These are phyloP conservation scores for Purshia tridentata DNA, from an alignment of 306 rosid species.

Conservation along the genomic window DNA sequence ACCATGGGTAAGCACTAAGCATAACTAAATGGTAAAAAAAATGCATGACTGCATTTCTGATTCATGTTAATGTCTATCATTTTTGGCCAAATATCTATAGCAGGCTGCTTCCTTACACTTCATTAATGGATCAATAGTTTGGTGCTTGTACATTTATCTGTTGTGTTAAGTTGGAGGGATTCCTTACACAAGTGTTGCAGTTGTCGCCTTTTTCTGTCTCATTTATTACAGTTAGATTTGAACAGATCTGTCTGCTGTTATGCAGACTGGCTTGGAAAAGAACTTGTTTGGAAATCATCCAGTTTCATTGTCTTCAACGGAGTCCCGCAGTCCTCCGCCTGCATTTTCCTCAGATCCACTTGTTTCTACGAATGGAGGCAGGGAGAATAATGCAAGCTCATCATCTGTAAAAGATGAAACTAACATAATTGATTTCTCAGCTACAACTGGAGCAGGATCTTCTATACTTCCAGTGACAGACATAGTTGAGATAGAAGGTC, in stretches of 20 bases:
- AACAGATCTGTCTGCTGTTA: constrained; percentile 26
- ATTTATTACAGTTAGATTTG: constrained; percentile 5
- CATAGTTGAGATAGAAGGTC: constrained; percentile 74
- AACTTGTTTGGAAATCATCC: constrained; percentile 92
- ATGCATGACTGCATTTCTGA: not conserved
- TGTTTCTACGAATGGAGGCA: constrained; percentile 32
- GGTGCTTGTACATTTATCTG: not conserved
- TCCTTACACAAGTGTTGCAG: constrained; percentile 5
- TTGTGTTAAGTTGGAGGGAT: not conserved
- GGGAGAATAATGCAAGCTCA: constrained; percentile 49
- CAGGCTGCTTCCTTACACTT: not conserved
- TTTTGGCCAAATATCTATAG: not conserved
- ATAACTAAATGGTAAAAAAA: not conserved
- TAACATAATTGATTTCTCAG: constrained; percentile 31
- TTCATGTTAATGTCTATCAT: not conserved
- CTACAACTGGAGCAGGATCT: constrained; percentile 54
- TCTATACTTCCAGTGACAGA: constrained; percentile 56
- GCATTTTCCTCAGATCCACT: constrained; percentile 90
- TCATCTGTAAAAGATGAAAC: constrained; percentile 31
- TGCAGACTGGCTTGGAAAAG: constrained; percentile 96
- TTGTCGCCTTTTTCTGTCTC: constrained; percentile 8
- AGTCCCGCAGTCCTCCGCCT: constrained; percentile 77
- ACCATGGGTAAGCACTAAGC: not conserved
- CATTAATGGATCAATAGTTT: not conserved
- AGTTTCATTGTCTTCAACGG: constrained; percentile 58